Evolutionary conservation across 331 rosid genomes (phyloP), one percentile per base, ranked within the genome.

Genomic region (Spiraea crenata): DNA sequence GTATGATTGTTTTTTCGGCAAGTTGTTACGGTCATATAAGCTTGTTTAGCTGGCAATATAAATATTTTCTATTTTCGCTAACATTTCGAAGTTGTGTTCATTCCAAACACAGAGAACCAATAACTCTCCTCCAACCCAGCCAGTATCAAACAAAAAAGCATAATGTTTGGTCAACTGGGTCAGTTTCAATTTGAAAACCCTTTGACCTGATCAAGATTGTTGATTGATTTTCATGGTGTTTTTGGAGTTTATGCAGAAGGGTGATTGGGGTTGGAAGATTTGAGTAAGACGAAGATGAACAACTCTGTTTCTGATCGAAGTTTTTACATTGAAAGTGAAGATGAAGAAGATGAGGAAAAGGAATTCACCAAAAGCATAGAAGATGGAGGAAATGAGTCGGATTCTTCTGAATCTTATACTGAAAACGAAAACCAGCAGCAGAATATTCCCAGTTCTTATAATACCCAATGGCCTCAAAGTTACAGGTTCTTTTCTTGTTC

Each of bases 401-500:
- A 95, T 81, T 88, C 85, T 77, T 95, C 99, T 0, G 80, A 77
- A 57, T 87, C 67, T 51, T 88, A 85, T 9, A 69, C 73, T 31
- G 96, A 88, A 40, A 72, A 81, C 57, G 96, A 88, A 40, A 72
- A 81, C 57, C 89, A 69, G 51, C 86, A 84, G 34, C 92, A 86
- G 74, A 73, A 74, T 66, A 85, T 69, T 63, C 91, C 87, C 49
- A 79, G 93, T 70, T 91, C 99, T 62, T 82, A 80, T 76, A 87
- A 79, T 69, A 82, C 85, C 57, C 70, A 92, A 35, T 95, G 99
- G 99, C 99, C 99, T 68, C 96, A 91, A 76, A 91, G 97, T 89
- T 95, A 95, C 93, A 95, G 99, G 99, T 95, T 56, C 47, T 57
- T 35, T 44, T 13, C 39, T 45, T 44, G 59, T 25, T 31, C 44